phyloP scores from a whole-genome alignment of 345 rosid species.

The Laguncularia racemosa region DNA sequence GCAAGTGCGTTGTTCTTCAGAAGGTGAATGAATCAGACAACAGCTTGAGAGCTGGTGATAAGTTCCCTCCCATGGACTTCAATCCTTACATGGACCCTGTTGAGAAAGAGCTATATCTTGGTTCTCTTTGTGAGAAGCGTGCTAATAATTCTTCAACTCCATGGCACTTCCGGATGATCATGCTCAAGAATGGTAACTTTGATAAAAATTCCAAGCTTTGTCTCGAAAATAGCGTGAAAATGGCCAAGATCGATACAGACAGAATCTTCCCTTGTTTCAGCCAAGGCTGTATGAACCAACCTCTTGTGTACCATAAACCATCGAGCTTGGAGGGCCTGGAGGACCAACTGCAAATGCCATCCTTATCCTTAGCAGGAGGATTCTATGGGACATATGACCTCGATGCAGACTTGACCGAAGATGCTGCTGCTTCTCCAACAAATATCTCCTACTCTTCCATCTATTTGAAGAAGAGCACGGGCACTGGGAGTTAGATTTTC shows the following conservation, averaged over 20 bases:
- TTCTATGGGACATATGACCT: conserved; percentile 58
- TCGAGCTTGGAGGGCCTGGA: conserved; percentile 24
- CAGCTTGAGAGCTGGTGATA: conserved; percentile 34
- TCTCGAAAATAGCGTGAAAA: conserved; percentile 47
- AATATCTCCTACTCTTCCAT: conserved; percentile 36
- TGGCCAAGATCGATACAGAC: conserved; percentile 32
- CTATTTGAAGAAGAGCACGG: conserved; percentile 34
- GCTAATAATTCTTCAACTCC: conserved; percentile 23
- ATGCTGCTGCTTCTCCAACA: conserved; percentile 4
- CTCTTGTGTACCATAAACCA: conserved; percentile 36
- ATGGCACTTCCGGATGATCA: conserved; percentile 55
- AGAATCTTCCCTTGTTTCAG: conserved; percentile 56
- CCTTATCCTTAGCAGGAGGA: conserved; percentile 33
- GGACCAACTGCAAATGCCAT: background rate
- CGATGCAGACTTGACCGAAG: conserved; percentile 28
- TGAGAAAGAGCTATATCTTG: conserved; percentile 49
- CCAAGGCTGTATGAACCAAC: conserved; percentile 65
- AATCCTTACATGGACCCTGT: conserved; percentile 26
- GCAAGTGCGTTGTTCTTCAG: conserved; percentile 30
- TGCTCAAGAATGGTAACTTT: conserved; percentile 64
- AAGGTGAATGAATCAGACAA: conserved; percentile 41
- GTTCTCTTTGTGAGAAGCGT: conserved; percentile 34
- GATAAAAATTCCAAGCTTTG: conserved; percentile 51
- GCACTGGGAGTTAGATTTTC: conserved; percentile 50
- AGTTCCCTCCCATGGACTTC: conserved; percentile 32